These are phyloP conservation scores for Gossypium schwendimanii DNA, from an alignment of 441 rosid genomes.

Conservation along the genomic window DNA sequence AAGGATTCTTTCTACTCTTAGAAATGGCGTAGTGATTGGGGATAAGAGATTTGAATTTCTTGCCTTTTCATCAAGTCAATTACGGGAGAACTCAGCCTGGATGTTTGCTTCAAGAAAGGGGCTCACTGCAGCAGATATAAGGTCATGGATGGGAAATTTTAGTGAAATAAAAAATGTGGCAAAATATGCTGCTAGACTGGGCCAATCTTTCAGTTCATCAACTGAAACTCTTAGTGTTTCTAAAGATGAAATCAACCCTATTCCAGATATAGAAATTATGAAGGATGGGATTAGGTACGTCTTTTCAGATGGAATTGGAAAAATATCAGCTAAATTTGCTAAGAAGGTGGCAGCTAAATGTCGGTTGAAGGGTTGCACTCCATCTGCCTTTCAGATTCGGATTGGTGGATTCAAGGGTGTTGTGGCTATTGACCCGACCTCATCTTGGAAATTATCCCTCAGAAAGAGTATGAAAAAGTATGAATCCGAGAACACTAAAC, in stretches of 20 bases:
- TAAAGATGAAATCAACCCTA: conserved; percentile 18
- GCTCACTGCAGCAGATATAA: conserved; percentile 37
- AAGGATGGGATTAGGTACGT: conserved; percentile 14
- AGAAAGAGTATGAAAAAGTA: conserved; percentile 41
- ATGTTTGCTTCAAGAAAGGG: conserved; percentile 55
- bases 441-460: conserved; percentile 31
- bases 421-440: conserved; percentile 46
- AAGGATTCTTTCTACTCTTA: conserved; percentile 38
- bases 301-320: conserved; percentile 59
- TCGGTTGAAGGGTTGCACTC: conserved; percentile 21
- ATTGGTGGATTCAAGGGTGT: conserved; percentile 57
- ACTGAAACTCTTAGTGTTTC: conserved; percentile 38
- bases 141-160: conserved; percentile 41
- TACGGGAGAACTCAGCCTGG: conserved; percentile 62
- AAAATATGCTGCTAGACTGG: conserved; percentile 49
- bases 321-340: conserved; percentile 38
- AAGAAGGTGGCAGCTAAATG: conserved; percentile 28
- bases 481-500: conserved; percentile 27
- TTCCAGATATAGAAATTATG: conserved; percentile 30
- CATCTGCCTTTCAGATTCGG: conserved; percentile 51
- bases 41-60: conserved; percentile 51
- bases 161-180: conserved; percentile 51
- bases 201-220: conserved; percentile 60
- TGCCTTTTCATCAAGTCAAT: conserved; percentile 58
- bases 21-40: conserved; percentile 47